A percentile compares a stretch with the other conserved stretches of the same genome.
Conservation (phyloP, 345 rosid genomes). For the Acer yangbiense region DNA sequence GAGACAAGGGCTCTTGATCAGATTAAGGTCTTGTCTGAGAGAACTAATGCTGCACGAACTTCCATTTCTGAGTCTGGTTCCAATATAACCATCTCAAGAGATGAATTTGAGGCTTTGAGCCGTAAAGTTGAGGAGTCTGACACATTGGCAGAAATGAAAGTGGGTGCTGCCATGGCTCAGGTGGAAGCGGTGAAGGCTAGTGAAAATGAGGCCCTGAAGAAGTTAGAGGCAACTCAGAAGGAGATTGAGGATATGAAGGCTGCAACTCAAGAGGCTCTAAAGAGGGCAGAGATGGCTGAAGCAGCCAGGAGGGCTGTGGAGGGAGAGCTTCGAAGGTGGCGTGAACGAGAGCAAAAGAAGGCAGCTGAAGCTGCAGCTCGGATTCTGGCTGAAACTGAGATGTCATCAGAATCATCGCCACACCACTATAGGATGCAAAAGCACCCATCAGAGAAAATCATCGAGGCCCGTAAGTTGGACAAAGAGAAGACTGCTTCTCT, state of each 20-base stretch:
- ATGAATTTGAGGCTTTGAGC: constrained; percentile 76
- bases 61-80: constrained; percentile 82
- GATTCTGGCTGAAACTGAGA: constrained; percentile 70
- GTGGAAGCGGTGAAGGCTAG: constrained; percentile 95
- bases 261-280: constrained; percentile 66
- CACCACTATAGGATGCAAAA: constrained; percentile 52
- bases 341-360: constrained; percentile 84
- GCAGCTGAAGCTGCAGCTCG: constrained; percentile 79
- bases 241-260: constrained; percentile 80
- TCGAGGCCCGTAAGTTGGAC: constrained; percentile 54
- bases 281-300: constrained; percentile 95
- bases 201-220: constrained; percentile 81
- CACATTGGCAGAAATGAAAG: constrained; percentile 85
- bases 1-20: constrained; percentile 74
- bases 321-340: constrained; percentile 94
- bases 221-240: constrained; percentile 60
- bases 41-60: constrained; percentile 69
- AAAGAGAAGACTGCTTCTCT: constrained; percentile 50
- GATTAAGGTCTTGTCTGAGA: constrained; percentile 67
- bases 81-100: constrained; percentile 75
- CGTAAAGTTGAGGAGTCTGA: constrained; percentile 76
- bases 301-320: constrained; percentile 92
- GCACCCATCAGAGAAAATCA: constrained; percentile 38
- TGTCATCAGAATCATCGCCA: constrained; percentile 65
- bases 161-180: constrained; percentile 93